Percentiles rank a stretch among this genome's conserved stretches.
Evolutionary conservation across 129 eudicot species (phyloP).

Genomic region (Tagetes erecta): DNA sequence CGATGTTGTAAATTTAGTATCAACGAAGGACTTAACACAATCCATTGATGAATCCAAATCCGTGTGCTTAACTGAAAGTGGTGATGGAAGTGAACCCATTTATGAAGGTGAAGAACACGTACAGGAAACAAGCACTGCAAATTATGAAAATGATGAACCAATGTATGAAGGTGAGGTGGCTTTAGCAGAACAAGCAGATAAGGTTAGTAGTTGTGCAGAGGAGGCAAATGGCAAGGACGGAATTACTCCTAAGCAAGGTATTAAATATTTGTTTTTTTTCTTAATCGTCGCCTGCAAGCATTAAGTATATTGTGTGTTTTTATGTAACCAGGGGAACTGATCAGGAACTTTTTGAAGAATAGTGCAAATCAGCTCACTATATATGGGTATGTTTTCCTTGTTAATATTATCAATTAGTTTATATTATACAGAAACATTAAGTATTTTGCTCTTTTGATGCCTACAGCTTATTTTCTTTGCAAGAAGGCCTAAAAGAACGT

Average conservation of each 20-base stretch:
- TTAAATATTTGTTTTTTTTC: constrained; percentile 5
- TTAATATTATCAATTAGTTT: constrained; percentile 10
- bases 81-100: constrained; percentile 76
- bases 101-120: constrained; percentile 94
- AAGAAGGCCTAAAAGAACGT: constrained; percentile 76
- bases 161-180: constrained; percentile 90
- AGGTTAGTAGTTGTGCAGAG: constrained; percentile 27
- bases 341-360: constrained; percentile 66
- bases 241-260: constrained; percentile 68
- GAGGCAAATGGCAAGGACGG: constrained; percentile 39
- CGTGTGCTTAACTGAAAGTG: constrained; percentile 43
- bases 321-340: constrained; percentile 59
- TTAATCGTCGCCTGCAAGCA: constrained; percentile 1
- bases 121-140: constrained; percentile 50
- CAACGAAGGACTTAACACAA: constrained; percentile 36
- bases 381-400: constrained; percentile 55
- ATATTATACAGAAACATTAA: neutral
- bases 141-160: constrained; percentile 68
- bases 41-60: constrained; percentile 42
- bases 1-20: constrained; percentile 29
- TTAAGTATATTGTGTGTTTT: constrained; percentile 23
- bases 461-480: constrained; percentile 74
- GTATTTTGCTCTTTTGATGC: constrained; percentile 14
- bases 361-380: constrained; percentile 88
- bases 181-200: constrained; percentile 70